phyloP scores from a whole-genome alignment of 768 basidiomycete species.

The Suillus cothurnatus region DNA sequence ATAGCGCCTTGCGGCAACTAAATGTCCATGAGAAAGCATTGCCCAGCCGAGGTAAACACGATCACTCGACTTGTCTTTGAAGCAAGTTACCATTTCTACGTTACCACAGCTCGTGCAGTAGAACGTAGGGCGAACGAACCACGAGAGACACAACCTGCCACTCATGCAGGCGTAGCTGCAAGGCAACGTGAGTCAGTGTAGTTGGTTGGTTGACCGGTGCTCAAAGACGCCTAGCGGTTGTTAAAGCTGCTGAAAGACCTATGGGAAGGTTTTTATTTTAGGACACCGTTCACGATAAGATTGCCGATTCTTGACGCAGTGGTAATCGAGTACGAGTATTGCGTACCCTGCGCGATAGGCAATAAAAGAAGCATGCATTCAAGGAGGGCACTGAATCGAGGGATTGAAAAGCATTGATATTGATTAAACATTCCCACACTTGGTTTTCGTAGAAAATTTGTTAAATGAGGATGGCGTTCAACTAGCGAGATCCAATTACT shows the following conservation, averaged over 20 bases:
- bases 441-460: neutral
- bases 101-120: neutral
- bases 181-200: constrained; percentile 1
- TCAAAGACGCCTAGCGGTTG: neutral
- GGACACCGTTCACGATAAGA: neutral
- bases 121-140: neutral
- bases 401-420: constrained; percentile 4
- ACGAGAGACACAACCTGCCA: neutral
- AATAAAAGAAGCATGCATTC: neutral
- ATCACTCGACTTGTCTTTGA: neutral
- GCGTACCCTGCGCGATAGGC: neutral
- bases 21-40: neutral
- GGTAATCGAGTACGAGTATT: neutral
- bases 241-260: neutral
- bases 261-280: neutral
- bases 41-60: constrained; percentile 5
- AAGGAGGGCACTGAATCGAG: neutral
- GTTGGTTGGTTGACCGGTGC: neutral
- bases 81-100: neutral
- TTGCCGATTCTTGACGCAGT: neutral
- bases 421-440: neutral
- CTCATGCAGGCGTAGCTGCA: neutral
- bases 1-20: neutral
- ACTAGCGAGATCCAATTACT: neutral
- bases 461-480: neutral